These are phyloP conservation scores for Neodidymelliopsis sp. DNA, from an alignment of 2,329 filamentous ascomycete species.

Conservation along the genomic window DNA sequence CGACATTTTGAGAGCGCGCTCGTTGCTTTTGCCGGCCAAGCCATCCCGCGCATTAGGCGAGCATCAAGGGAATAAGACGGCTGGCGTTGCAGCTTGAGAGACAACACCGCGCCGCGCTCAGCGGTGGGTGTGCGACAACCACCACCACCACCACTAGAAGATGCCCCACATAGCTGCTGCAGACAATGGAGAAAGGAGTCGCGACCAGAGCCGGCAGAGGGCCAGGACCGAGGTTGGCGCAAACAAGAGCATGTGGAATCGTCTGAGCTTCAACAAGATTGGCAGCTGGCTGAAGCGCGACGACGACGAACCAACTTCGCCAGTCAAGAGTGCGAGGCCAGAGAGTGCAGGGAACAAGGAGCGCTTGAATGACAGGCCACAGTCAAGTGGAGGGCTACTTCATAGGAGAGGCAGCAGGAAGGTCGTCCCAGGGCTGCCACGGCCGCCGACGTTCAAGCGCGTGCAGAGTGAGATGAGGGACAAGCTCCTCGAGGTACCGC, in stretches of 20 bases:
- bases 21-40: conserved; percentile 14
- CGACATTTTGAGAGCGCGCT: conserved; percentile 22
- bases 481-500: conserved; percentile 71
- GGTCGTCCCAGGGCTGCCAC: conserved; percentile 80
- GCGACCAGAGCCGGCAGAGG: conserved; percentile 42
- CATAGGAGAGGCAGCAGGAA: conserved; percentile 54
- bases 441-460: conserved; percentile 79
- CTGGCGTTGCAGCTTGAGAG: conserved; percentile 24
- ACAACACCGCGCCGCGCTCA: conserved; percentile 25
- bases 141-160: conserved; percentile 9
- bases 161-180: conserved; percentile 35
- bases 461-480: conserved; percentile 82
- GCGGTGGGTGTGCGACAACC: conserved; percentile 26
- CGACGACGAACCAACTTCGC: conserved; percentile 40
- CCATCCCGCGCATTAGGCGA: conserved; percentile 12
- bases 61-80: conserved; percentile 23
- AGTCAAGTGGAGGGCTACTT: conserved; percentile 43
- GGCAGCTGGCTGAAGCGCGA: conserved; percentile 52
- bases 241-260: conserved; percentile 48
- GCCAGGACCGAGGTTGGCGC: conserved; percentile 44
- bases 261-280: conserved; percentile 50
- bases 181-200: conserved; percentile 38
- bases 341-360: conserved; percentile 37
- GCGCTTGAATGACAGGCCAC: conserved; percentile 42
- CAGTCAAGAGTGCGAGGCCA: conserved; percentile 15